Evolutionary conservation across 306 rosid species (phyloP), one percentile per base, ranked within the genome.

Genomic region (Albizia julibrissin): DNA sequence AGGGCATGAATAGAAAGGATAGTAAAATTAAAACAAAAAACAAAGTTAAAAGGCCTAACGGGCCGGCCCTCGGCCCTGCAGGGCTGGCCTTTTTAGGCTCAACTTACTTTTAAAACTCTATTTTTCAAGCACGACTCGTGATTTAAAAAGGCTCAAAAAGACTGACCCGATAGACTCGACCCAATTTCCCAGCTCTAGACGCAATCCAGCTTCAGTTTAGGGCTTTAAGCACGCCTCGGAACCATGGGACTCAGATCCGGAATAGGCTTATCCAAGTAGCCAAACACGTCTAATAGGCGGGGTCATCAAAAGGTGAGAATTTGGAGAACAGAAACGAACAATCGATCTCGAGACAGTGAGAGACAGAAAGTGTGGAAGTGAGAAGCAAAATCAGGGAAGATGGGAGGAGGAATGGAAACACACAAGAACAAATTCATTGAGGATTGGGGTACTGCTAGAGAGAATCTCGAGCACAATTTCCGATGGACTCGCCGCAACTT

Each of bases 371-470:
- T 27, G 81, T 19, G n/a, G 16, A 3, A 50, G 68, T 22, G 54
- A 52, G 73, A 33, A 44, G 81, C 65, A 74, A 52, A 33, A 10
- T 72, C 77, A 7, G 77, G 5, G 37, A 86, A 82, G 56, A 95
- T 95, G 99, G 99, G 91, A 0, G 99, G 99, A 77, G 99, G 99
- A 85, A 93, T 95, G 99, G 99, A 92, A 82, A 82, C 94, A 10
- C 81, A 90, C 83, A 95, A 95, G 92, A 95, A 95, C 92, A 92
- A 18, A 78, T 89, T 79, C 89, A 93, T 95, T 2, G 99, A 95
- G 80, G 99, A 95, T 21, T 95, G 99, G 99, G 40, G 99, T 31
- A 3, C 90, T 10, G 99, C 87, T 0, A 86, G 99, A 79, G 99
- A 95, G 84, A 95, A 85, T 50, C 97, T 95, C 3, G 99, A 95